These are phyloP conservation scores for Magnaporthales sp. DNA, from an alignment of 2,329 filamentous ascomycete species.

Conservation along the genomic window DNA sequence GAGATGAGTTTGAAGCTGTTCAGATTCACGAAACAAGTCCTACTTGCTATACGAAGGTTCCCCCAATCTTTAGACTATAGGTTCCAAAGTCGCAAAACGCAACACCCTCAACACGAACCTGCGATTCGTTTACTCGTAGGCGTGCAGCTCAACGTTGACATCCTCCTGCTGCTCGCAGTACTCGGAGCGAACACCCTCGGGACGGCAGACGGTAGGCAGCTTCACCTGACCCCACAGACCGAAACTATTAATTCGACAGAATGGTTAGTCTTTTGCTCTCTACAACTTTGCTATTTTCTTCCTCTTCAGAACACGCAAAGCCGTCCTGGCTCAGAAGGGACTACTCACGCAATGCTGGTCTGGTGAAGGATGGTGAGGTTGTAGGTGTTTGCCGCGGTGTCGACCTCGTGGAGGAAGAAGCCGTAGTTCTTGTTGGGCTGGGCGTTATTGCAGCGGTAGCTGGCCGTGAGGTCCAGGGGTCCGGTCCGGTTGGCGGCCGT, in stretches of 20 bases:
- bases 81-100: background rate
- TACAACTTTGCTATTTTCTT: no score
- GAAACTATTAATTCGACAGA: no score
- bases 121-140: no score
- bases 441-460: background rate
- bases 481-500: no score
- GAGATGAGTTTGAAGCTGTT: background rate
- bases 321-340: no score
- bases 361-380: background rate
- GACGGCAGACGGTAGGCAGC: background rate
- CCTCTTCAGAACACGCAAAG: no score
- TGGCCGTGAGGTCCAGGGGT: background rate
- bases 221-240: background rate
- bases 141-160: background rate
- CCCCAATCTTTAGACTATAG: background rate
- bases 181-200: background rate
- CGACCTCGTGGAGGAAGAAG: background rate
- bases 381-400: background rate
- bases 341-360: background rate
- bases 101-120: no score
- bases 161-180: background rate
- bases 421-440: background rate
- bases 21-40: background rate
- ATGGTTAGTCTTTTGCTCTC: no score
- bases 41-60: background rate